phyloP scores from a whole-genome alignment of 2,329 filamentous ascomycete genomes.

The Ophiostoma himal-ulmi region DNA sequence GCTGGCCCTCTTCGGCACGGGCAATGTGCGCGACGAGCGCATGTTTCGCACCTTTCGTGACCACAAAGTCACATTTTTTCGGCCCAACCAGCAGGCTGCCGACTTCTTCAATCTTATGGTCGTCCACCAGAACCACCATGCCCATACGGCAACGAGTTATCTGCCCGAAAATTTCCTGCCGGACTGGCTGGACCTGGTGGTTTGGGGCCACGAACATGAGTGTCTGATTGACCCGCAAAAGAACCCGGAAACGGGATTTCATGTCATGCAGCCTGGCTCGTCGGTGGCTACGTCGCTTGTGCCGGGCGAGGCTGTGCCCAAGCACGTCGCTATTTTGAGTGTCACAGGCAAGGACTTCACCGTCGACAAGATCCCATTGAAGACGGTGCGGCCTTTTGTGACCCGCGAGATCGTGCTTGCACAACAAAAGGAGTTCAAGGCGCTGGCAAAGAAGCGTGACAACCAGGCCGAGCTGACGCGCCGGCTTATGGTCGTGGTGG shows the following conservation, averaged over 20 bases:
- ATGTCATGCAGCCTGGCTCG: conserved; percentile 95
- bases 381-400: conserved; percentile 84
- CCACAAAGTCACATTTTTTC: conserved; percentile 88
- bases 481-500: conserved; percentile 69
- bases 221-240: conserved; percentile 78
- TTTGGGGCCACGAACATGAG: conserved; percentile 98
- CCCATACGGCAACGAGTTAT: conserved; percentile 87
- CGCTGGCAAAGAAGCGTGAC: conserved; percentile 72
- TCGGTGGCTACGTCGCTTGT: conserved; percentile 91
- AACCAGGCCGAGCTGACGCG: conserved; percentile 76
- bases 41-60: conserved; percentile 91
- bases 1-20: conserved; percentile 86
- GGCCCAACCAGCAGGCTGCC: conserved; percentile 67
- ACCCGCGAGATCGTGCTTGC: conserved; percentile 74
- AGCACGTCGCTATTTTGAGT: conserved; percentile 81
- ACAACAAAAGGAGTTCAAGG: conserved; percentile 69
- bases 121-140: conserved; percentile 93
- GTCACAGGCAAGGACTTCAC: conserved; percentile 78
- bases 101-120: conserved; percentile 97
- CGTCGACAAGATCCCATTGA: conserved; percentile 73
- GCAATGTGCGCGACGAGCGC: conserved; percentile 92
- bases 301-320: conserved; percentile 81
- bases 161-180: conserved; percentile 90
- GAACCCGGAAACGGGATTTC: conserved; percentile 84
- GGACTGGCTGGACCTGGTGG: conserved; percentile 80